A percentile compares a stretch with the other conserved stretches of the same genome.
Conservation (phyloP, 768 basidiomycete genomes). For the Porpolomopsis calyptriformis region DNA sequence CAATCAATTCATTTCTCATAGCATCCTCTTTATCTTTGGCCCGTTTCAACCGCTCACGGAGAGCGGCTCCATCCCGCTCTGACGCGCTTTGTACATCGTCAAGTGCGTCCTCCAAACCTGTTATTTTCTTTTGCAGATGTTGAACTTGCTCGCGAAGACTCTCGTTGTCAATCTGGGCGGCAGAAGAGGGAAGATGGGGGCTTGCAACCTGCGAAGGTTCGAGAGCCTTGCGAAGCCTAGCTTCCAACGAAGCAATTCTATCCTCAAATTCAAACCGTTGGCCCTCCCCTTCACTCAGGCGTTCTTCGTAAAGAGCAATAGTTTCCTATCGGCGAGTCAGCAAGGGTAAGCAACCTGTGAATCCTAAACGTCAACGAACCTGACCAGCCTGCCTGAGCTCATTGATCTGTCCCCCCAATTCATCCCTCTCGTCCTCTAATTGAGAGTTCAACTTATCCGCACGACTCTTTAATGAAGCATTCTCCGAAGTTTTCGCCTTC, state of each 20-base stretch:
- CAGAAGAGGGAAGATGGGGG: constrained; percentile 44
- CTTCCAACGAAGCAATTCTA: constrained; percentile 47
- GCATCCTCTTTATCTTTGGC: constrained; percentile 65
- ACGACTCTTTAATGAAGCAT: constrained; percentile 38
- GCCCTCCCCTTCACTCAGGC: constrained; percentile 57
- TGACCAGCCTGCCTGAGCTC: constrained; percentile 84
- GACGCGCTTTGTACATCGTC: constrained; percentile 63
- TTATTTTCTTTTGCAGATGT: constrained; percentile 72
- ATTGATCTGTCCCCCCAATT: constrained; percentile 66
- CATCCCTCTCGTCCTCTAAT: constrained; percentile 46
- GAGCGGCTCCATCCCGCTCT: constrained; percentile 60
- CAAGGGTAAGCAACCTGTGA: too few relatives aligned
- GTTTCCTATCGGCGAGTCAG: constrained; percentile 53
- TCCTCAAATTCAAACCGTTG: constrained; percentile 73
- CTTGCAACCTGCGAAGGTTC: constrained; percentile 10
- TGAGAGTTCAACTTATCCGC: constrained; percentile 21
- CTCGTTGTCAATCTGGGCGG: constrained; percentile 91
- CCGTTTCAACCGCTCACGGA: constrained; percentile 53
- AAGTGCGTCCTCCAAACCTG: constrained; percentile 70
- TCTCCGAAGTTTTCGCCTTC: constrained; percentile 49
- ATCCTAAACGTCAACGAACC: too few relatives aligned
- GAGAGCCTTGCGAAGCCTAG: constrained; percentile 19
- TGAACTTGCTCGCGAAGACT: constrained; percentile 81
- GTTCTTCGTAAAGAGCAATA: constrained; percentile 90
- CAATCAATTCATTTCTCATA: constrained; percentile 59